phyloP scores from a whole-genome alignment of 2,329 filamentous ascomycete species.

The Didymella keratinophila region DNA sequence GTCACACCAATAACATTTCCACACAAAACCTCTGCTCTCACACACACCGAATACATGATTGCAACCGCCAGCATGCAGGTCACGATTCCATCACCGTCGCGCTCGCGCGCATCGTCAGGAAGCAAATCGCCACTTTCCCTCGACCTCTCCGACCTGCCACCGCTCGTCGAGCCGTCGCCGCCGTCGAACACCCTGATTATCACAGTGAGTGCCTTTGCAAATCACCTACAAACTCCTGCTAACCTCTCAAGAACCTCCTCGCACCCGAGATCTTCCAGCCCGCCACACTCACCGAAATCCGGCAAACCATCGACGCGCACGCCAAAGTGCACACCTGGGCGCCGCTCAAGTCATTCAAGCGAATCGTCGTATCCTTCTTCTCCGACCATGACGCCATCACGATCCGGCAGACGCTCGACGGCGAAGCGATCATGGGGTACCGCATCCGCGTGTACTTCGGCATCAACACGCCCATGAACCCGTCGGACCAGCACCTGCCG shows the following conservation, averaged over 20 bases:
- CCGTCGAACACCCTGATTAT: constrained; percentile 86
- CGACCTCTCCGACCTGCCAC: constrained; percentile 76
- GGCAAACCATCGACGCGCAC: constrained; percentile 72
- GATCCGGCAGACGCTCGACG: constrained; percentile 77
- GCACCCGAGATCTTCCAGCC: constrained; percentile 76
- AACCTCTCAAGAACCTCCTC: constrained; percentile 66
- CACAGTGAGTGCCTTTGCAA: constrained; percentile 58
- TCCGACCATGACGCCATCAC: constrained; percentile 72
- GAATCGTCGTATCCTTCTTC: constrained; percentile 82
- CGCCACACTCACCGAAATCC: constrained; percentile 76
- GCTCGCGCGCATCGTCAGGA: constrained; percentile 47
- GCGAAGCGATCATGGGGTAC: constrained; percentile 74
- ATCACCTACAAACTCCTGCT: constrained; percentile 6
- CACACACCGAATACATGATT: constrained; percentile 21
- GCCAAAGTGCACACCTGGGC: constrained; percentile 79
- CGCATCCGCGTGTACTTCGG: constrained; percentile 54
- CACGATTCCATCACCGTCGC: constrained; percentile 42
- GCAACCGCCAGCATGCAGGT: constrained; percentile 41
- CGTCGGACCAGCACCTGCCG: constrained; percentile 50
- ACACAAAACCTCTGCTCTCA: constrained; percentile 7
- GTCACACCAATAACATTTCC: constrained; percentile 22
- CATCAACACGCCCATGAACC: constrained; percentile 49
- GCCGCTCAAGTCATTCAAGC: constrained; percentile 81
- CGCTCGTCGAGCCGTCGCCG: constrained; percentile 73
- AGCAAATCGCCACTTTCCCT: constrained; percentile 66